Conservation (phyloP, 352 stramenopile species). For the Hyaloperonospora arabidopsidis region DNA sequence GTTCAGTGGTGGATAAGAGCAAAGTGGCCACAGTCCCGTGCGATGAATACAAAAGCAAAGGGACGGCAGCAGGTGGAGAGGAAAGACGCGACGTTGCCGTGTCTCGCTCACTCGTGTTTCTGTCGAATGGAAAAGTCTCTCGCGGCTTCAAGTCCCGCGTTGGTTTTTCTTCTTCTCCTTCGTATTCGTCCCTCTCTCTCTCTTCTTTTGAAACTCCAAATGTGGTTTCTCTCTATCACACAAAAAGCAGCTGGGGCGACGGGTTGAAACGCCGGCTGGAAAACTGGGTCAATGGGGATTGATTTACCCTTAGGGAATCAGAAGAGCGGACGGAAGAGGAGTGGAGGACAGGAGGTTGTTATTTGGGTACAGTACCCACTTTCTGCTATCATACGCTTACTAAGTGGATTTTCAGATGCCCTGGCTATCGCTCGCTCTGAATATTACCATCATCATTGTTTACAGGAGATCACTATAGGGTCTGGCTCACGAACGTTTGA, state of each 20-base stretch:
- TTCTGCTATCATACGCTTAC: not conserved
- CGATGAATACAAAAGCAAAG: not conserved
- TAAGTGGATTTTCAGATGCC: too few species aligned
- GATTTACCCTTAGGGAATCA: slow-evolving; percentile 3
- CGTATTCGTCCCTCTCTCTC: slow-evolving; percentile 18
- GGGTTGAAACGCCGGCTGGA: slow-evolving; percentile 2
- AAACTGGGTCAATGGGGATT: not conserved
- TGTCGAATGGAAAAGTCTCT: slow-evolving; percentile 22
- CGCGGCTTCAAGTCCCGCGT: slow-evolving; percentile 2
- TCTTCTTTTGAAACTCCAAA: slow-evolving; percentile 21
- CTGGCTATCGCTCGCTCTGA: too few species aligned
- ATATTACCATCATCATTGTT: too few species aligned
- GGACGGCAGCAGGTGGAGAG: slow-evolving; percentile 2
- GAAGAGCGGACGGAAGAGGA: slow-evolving; percentile 18
- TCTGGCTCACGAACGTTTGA: too few species aligned
- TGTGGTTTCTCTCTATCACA: slow-evolving; percentile 13
- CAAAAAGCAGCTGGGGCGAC: slow-evolving; percentile 18
- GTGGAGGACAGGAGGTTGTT: not conserved
- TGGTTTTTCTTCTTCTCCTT: slow-evolving; percentile 33
- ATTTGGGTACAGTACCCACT: slow-evolving; percentile 7
- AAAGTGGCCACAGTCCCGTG: not conserved
- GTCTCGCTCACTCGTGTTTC: slow-evolving; percentile 31
- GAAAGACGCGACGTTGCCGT: slow-evolving; percentile 4
- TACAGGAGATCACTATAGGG: too few species aligned
- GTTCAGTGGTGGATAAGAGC: not conserved